Conservation (phyloP, 139 green algal genomes). For the Auxenochlorella protothecoides region DNA sequence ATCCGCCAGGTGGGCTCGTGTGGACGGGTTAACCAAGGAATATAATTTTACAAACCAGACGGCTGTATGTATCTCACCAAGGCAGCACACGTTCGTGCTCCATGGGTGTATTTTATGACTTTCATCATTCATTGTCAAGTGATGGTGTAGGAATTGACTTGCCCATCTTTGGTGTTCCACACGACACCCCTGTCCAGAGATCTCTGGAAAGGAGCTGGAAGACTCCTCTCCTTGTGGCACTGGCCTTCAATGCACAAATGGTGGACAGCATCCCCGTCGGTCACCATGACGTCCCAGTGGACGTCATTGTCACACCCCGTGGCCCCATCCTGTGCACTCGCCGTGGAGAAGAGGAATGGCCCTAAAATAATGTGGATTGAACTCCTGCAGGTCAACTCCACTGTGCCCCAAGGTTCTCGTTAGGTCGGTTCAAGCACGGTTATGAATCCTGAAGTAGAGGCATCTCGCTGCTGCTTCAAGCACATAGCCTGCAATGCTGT, state of each 20-base stretch:
- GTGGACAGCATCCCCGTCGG: slow-evolving; percentile 25
- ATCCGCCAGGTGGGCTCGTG: not conserved
- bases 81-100: not conserved
- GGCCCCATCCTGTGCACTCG: too few relatives aligned
- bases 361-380: too few relatives aligned
- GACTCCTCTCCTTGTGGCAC: slow-evolving; percentile 36
- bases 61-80: not conserved
- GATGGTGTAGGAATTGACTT: too few relatives aligned
- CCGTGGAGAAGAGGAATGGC: too few relatives aligned
- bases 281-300: slow-evolving; percentile 24
- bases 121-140: not conserved
- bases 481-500: too few relatives aligned
- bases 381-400: too few relatives aligned
- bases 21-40: not conserved
- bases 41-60: not conserved
- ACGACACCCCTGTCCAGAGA: too few relatives aligned
- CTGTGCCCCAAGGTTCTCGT: too few relatives aligned
- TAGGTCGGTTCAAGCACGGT: too few relatives aligned
- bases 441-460: too few relatives aligned
- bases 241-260: slow-evolving; percentile 37
- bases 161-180: too few relatives aligned
- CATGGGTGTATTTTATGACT: not conserved
- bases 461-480: too few relatives aligned
- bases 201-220: slow-evolving; percentile 1
- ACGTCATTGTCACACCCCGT: slow-evolving; percentile 30